Conservation (phyloP, 2,329 filamentous ascomycete genomes). For the Geoglossum cookeanum region DNA sequence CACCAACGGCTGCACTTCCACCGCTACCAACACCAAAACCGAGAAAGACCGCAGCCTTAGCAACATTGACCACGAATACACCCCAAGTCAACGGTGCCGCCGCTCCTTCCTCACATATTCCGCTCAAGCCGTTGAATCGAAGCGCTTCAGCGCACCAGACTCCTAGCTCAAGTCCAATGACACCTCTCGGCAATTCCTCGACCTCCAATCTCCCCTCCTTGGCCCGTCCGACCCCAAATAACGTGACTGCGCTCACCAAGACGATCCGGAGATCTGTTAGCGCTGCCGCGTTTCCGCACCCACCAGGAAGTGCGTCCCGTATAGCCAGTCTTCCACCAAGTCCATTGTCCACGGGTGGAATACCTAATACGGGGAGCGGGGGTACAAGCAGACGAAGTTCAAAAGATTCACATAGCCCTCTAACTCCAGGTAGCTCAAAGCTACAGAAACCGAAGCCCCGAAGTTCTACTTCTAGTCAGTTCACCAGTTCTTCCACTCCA, state of each 20-base stretch:
- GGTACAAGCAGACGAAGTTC: slow-evolving; percentile 6
- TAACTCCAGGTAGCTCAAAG: slow-evolving; percentile 25
- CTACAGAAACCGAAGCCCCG: slow-evolving; percentile 35
- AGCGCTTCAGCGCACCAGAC: neutral
- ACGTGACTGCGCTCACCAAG: neutral
- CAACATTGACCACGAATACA: neutral
- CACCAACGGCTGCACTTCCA: slow-evolving; percentile 3
- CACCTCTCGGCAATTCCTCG: neutral
- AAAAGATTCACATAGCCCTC: slow-evolving; percentile 17
- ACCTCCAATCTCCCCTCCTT: slow-evolving; percentile 2
- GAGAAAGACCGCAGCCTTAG: neutral
- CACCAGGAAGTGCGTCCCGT: slow-evolving; percentile 48
- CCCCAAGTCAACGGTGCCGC: neutral
- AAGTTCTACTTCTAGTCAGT: slow-evolving; percentile 22
- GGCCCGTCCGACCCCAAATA: neutral
- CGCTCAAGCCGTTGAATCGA: neutral
- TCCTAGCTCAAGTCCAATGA: neutral
- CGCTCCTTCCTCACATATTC: neutral
- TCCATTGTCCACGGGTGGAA: slow-evolving; percentile 22
- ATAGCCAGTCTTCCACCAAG: slow-evolving; percentile 41
- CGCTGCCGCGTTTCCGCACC: slow-evolving; percentile 85
- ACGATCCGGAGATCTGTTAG: slow-evolving; percentile 66
- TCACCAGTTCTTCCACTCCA: slow-evolving; percentile 35
- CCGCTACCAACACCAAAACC: slow-evolving; percentile 3
- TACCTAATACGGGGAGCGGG: slow-evolving; percentile 1